Conservation (phyloP, 805 yeast genomes). For the Monosporozyma servazzii region DNA sequence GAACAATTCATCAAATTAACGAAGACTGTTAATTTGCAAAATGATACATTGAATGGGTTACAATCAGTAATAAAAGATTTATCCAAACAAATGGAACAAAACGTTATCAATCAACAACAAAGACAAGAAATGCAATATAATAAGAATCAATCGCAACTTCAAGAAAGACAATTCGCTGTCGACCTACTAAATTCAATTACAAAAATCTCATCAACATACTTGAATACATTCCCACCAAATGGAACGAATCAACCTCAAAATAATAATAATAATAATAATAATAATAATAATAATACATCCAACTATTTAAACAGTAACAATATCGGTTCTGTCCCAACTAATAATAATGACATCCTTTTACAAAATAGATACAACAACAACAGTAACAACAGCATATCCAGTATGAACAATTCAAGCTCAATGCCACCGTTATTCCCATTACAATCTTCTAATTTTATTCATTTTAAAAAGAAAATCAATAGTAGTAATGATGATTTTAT, state of each 20-base stretch:
- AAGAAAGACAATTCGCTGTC: slow-evolving; percentile 7
- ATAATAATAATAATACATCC: slow-evolving; percentile 3
- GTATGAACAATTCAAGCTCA: not conserved
- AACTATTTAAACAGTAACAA: not conserved
- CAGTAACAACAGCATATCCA: not conserved
- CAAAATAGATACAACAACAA: not conserved
- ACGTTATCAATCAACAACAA: not conserved
- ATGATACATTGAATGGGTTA: slow-evolving; percentile 1
- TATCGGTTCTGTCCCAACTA: not conserved
- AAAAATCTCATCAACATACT: slow-evolving; percentile 21
- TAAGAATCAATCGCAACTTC: not conserved
- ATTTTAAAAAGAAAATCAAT: not conserved
- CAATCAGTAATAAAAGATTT: slow-evolving; percentile 1
- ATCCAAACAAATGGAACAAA: slow-evolving; percentile 1
- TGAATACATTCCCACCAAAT: slow-evolving; percentile 8
- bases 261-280: not conserved
- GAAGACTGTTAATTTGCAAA: slow-evolving; percentile 18
- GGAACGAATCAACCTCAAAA: not conserved
- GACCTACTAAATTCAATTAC: slow-evolving; percentile 26
- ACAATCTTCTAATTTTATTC: not conserved
- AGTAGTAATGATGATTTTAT: slow-evolving; percentile 15
- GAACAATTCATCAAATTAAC: slow-evolving; percentile 23
- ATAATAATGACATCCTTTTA: not conserved
- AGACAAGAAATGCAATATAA: not conserved
- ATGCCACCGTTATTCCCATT: not conserved